Evolutionary conservation across 768 basidiomycete species (phyloP).

Genomic region (Ramaria sp.): DNA sequence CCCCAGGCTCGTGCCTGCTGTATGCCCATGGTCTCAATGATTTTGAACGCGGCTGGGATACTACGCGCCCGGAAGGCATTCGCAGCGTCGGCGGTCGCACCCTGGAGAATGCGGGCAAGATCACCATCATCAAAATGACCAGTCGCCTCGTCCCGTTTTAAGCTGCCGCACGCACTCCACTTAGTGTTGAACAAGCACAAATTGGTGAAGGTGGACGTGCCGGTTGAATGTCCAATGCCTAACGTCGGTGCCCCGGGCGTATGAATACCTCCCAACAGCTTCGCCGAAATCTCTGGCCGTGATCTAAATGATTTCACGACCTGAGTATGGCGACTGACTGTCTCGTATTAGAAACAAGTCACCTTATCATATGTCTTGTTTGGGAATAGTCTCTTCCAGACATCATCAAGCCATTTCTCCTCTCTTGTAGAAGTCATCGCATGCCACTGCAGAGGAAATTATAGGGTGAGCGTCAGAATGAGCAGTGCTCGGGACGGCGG

Average conservation of each 20-base stretch:
- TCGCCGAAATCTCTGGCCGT: conserved; percentile 40
- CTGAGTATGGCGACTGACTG: not conserved
- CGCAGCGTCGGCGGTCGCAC: conserved; percentile 63
- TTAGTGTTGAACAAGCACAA: not conserved
- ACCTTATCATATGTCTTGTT: conserved; percentile 36
- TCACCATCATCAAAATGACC: conserved; percentile 60
- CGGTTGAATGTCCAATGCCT: conserved; percentile 58
- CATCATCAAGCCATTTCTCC: conserved; percentile 51
- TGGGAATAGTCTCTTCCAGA: conserved; percentile 44
- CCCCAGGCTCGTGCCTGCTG: conserved; percentile 70
- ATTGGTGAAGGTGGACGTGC: conserved; percentile 24
- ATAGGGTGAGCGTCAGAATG: not conserved
- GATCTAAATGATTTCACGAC: conserved; percentile 17
- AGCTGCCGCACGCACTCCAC: conserved; percentile 23
- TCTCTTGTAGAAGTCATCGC: conserved; percentile 66
- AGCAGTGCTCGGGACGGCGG: not conserved
- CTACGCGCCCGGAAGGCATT: conserved; percentile 66
- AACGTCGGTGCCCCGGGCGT: conserved; percentile 30
- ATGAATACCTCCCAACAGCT: conserved; percentile 24
- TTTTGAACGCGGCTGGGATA: conserved; percentile 62
- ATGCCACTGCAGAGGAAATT: conserved; percentile 43
- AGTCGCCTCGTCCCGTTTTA: conserved; percentile 45
- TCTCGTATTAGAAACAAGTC: not conserved
- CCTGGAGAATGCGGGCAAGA: conserved; percentile 53
- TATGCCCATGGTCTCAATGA: conserved; percentile 81